Evolutionary conservation across 116 monocot genomes (phyloP).

Genomic region (Cymodocea nodosa): DNA sequence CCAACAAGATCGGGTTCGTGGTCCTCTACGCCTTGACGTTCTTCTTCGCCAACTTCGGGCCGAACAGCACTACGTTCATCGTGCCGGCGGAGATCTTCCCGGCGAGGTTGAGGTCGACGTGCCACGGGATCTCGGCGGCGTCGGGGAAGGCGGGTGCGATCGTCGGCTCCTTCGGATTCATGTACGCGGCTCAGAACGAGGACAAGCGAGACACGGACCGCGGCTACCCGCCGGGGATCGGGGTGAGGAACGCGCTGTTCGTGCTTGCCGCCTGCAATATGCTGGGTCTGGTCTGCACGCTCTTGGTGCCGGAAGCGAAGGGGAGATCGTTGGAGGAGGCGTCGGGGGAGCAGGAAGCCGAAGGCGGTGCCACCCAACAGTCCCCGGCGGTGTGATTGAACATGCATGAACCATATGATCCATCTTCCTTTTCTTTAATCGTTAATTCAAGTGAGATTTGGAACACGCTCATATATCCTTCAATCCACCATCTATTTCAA

Average conservation of each 20-base stretch:
- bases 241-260: constrained; percentile 22
- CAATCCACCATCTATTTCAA: too few species aligned
- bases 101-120: constrained; percentile 29
- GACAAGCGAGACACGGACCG: constrained; percentile 5
- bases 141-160: constrained; percentile 69
- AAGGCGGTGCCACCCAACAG: too few species aligned
- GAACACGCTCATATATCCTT: too few species aligned
- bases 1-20: too few species aligned
- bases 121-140: constrained; percentile 56
- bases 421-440: too few species aligned
- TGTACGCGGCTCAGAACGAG: constrained; percentile 15
- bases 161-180: constrained; percentile 61
- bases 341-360: constrained; percentile 9
- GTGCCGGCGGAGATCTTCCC: constrained; percentile 69
- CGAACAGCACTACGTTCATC: constrained; percentile 41
- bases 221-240: constrained; percentile 24
- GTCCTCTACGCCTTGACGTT: constrained; percentile 5
- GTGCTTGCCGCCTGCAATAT: constrained; percentile 17
- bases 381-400: too few species aligned
- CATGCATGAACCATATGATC: too few species aligned
- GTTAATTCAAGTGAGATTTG: too few species aligned
- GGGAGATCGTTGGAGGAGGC: constrained; percentile 27
- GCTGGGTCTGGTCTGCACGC: constrained; percentile 13
- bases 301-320: constrained; percentile 26
- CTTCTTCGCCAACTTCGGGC: constrained; percentile 56